Evolutionary conservation across 345 rosid species (phyloP), one percentile per base, ranked within the genome.

Genomic region (Barbarea vulgaris): DNA sequence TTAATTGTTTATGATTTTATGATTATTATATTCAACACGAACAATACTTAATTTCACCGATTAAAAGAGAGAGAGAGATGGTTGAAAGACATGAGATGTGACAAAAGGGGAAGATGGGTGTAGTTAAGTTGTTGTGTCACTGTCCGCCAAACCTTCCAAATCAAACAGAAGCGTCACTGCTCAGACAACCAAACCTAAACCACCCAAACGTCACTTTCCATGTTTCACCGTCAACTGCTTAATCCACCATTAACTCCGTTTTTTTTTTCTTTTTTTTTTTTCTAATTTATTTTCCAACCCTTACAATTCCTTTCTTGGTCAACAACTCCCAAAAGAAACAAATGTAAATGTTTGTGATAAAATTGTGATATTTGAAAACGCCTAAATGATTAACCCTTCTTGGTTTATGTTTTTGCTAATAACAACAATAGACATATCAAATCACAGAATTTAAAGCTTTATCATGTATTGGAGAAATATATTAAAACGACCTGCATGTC

Each of bases 121-220:
- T 56, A 57, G 76, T 77, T 70, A 77, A 71, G 80, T 77, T 77
- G 76, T 70, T 70, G 67, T 39, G 81, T 77, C 81, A 64, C 73
- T 64, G 77, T 71, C 77, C 53, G 54, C 72, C 68, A 72, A 77
- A 77, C 77, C 81, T 71, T 71, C 81, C 81, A 72, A 56, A 65
- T 77, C 63, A 50, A 24, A 58, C 41, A 72, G 69, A 72, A 77
- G 73, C 67, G 77, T 77, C 81, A 72, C 63, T 58, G 68, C 64
- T 64, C 73, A 58, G 81, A 71, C 77, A 77, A 71, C 81, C 68
- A 77, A 77, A 72, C 77, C 77, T 57, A 59, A 80, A 73, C 72
- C 72, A 69, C 51, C 70, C 69, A 56, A 41, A 64, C 62, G 30
- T 71, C 81, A 1, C 68, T 77, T 71, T 71, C 76, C 10, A 64